A percentile compares a stretch with the other conserved stretches of the same genome.
phyloP scores from a whole-genome alignment of 805 yeast species.

The Cephaloascus fragrans region DNA sequence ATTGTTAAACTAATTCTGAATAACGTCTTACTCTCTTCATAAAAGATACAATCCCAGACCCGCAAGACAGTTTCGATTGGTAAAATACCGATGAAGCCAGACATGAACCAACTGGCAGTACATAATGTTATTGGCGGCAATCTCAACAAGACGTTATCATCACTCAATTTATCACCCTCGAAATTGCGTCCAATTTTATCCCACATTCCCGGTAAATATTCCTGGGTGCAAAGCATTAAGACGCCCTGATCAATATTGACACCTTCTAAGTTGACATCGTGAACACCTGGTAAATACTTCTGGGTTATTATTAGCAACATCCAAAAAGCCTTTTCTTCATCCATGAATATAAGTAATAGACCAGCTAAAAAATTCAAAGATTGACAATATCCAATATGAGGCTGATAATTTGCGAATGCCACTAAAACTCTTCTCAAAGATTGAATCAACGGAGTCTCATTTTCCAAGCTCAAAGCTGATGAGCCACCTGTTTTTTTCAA shows the following conservation, averaged over 20 bases:
- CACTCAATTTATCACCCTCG: slow-evolving; percentile 28
- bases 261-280: slow-evolving; percentile 83
- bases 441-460: slow-evolving; percentile 57
- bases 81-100: slow-evolving; percentile 81
- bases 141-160: slow-evolving; percentile 50
- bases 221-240: slow-evolving; percentile 74
- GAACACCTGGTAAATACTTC: slow-evolving; percentile 81
- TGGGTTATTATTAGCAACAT: slow-evolving; percentile 88
- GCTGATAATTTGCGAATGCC: slow-evolving; percentile 79
- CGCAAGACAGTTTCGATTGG: slow-evolving; percentile 85
- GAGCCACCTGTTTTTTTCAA: not conserved
- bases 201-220: slow-evolving; percentile 82
- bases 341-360: slow-evolving; percentile 69
- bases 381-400: slow-evolving; percentile 93
- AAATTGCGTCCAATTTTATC: slow-evolving; percentile 27
- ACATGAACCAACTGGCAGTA: slow-evolving; percentile 98
- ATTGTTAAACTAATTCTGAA: slow-evolving; percentile 78
- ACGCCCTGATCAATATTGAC: slow-evolving; percentile 95
- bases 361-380: slow-evolving; percentile 91
- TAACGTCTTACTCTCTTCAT: slow-evolving; percentile 81
- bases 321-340: slow-evolving; percentile 91
- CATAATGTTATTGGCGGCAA: slow-evolving; percentile 88
- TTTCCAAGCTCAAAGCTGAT: slow-evolving; percentile 5
- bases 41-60: slow-evolving; percentile 92
- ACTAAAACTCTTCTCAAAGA: slow-evolving; percentile 71